Base-by-base conservation (phyloP, 352 stramenopile species). In the Globisporangium barbulae region DNA sequence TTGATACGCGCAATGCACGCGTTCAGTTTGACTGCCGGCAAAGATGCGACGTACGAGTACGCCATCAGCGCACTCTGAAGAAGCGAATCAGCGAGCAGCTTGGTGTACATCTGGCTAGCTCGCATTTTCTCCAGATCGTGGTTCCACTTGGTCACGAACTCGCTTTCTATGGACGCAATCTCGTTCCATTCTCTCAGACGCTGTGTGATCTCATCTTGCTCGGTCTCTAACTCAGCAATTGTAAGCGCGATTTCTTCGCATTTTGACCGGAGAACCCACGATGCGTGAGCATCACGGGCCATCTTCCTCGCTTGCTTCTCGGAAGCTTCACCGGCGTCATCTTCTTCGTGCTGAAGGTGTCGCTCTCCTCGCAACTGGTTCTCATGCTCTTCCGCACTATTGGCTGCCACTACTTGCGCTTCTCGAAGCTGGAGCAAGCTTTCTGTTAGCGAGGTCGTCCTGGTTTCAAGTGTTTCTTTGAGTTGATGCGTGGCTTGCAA, bases 221-320 rank as follows among this genome's bases (percentile, higher is more conserved):
- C 59, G 0, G 25, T 33, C 22, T 65, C 28, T 5, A 57, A 50
- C 25, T 81, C 74, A 17, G n/a, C 52, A 0, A 56, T 65, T 44
- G 39, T 63, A 48, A 80, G 48, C 10, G 25, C 31, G 1, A 73
- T 35, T 12, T 80, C 76, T 66, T 84, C 73, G 12, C 59, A 63
- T 1, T 21, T 7, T 19, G 67, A 35, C 0, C 53, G 63, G 3
- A 59, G 35, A n/a, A 55, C 35, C 68, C 68, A 74, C 4, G 17
- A 4, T 10, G 28, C 9, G 35, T 67, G 33, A 5, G 61, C 68
- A 15, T 25, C 21, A n/a, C 15, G 42, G 42, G 31, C 25, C 17
- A 54, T 37, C 17, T 47, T 47, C 21, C 25, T n/a, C 5, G 37
- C 5, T 21, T 33, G 39, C 31, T 54, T 54, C 12, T 49, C 13